phyloP scores from a whole-genome alignment of 2,329 filamentous ascomycete species.

The Sarocladium oryzae region DNA sequence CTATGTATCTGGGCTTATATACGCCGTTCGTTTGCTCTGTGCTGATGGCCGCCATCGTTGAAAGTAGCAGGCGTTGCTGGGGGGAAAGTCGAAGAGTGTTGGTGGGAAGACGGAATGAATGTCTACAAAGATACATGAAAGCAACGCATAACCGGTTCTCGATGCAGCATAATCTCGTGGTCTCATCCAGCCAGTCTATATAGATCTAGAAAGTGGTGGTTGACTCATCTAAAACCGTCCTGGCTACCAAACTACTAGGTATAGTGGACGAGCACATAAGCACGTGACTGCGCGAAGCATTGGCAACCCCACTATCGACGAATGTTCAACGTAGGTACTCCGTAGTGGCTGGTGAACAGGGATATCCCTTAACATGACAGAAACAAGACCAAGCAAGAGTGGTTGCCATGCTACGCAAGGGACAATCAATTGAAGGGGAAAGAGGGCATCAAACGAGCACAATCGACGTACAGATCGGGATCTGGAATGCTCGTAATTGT shows the following conservation, averaged over 20 bases:
- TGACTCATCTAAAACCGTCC: not conserved
- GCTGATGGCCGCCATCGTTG: not conserved
- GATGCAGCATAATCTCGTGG: not conserved
- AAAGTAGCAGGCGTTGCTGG: not conserved
- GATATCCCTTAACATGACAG: not conserved
- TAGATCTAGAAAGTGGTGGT: not conserved
- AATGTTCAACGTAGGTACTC: not conserved
- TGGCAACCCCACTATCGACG: not conserved
- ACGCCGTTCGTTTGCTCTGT: not conserved
- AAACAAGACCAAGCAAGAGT: not conserved
- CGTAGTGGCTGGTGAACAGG: not conserved
- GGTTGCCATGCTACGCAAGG: not conserved
- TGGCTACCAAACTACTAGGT: not conserved
- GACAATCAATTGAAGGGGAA: not conserved
- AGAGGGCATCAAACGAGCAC: not conserved
- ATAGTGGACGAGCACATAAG: not conserved
- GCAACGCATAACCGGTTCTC: not conserved
- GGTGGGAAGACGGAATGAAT: not conserved
- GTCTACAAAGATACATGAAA: conserved; percentile 2
- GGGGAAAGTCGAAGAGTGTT: not conserved
- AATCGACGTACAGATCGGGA: not conserved
- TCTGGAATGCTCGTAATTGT: not conserved
- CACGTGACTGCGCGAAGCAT: conserved; percentile 4
- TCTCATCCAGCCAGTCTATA: not conserved
- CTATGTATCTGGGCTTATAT: conserved; percentile 49